A percentile compares a stretch with the other conserved stretches of the same genome.
Conservation (phyloP, 2,329 filamentous ascomycete species). For the Penicillium sp. region DNA sequence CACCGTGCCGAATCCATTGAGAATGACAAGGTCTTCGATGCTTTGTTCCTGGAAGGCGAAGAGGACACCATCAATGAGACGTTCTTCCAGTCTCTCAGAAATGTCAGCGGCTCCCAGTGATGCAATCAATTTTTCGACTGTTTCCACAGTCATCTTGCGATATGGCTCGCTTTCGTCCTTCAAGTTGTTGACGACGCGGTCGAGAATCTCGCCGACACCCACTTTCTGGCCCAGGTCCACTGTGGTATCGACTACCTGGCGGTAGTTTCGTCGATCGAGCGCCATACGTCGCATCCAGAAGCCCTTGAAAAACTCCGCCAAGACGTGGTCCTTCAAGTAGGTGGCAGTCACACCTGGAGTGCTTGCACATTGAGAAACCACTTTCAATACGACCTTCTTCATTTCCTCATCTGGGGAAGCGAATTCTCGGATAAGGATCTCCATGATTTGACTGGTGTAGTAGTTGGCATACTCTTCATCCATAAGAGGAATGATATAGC, state of each 20-base stretch:
- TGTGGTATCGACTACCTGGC: constrained; percentile 96
- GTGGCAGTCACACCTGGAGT: constrained; percentile 92
- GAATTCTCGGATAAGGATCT: constrained; percentile 93
- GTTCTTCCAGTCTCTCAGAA: constrained; percentile 85
- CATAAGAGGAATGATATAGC: constrained; percentile 98
- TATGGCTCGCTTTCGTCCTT: constrained; percentile 98
- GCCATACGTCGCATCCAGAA: constrained; percentile 99
- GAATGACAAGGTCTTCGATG: constrained; percentile 90
- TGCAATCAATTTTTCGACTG: constrained; percentile 92
- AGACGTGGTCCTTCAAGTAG: constrained; percentile 91
- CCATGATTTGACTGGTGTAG: constrained; percentile 98
- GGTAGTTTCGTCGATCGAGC: constrained; percentile 93
- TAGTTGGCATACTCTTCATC: constrained; percentile 99
- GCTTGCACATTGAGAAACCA: constrained; percentile 90
- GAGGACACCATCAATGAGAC: constrained; percentile 90
- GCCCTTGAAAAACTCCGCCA: constrained; percentile 96
- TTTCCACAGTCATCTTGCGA: constrained; percentile 98
- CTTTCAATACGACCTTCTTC: constrained; percentile 99
- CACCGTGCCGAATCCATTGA: constrained; percentile 96
- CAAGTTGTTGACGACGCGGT: constrained; percentile 88
- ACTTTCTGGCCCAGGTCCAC: constrained; percentile 97
- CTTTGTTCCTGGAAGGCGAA: constrained; percentile 98
- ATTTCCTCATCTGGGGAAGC: constrained; percentile 97
- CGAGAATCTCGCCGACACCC: constrained; percentile 91
- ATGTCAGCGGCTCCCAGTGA: constrained; percentile 92